Base-by-base conservation (phyloP, 805 yeast genomes). In the Torulaspora delbrueckii region DNA sequence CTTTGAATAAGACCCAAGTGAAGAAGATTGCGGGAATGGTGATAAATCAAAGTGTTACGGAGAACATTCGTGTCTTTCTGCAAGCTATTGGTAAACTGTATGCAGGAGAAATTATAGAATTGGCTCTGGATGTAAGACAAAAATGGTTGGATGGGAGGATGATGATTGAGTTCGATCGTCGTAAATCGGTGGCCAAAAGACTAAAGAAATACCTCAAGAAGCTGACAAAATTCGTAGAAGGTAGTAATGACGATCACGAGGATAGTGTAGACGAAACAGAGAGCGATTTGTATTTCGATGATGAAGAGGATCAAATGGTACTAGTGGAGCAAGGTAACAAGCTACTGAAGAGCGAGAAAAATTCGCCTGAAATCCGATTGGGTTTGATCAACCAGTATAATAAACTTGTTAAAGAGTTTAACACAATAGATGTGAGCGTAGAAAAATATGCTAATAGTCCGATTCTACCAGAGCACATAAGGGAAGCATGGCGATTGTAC, bases 31-130 rank as follows among this genome's bases (percentile, higher is more conserved):
- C 95, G 9, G 82, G 84, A 55, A 77, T 84, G 23, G 84, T 85
- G 0, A 70, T 87, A 40, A 89, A 88, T 35, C 96, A 89, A 61
- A 79, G 82, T 37, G 80, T 89, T 8, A 82, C 91, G 1, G 86
- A 78, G 47, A 85, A 84, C 50, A 82, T 88, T 18, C 85, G 95
- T 0, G 81, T 86, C 43, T 82, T 88, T 7, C 65, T 90, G 38
- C 86, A 91, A 5, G 96, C 96, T 63, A 76, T 88, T 45, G 85
- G 95, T 2, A 90, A 90, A 61, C 85, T 87, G 55, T 82, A 86
- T 61, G 76, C 89, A n/a, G 96, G 96, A 9, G 97, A 90, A 56
- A 76, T 90, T 13, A 84, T 90, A 9, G 95, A 90, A 51, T 73
- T 79, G 56, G 95, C 96, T 0, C 74, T 82, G 50, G 84, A 79